These are phyloP conservation scores for Candida awuae DNA, from an alignment of 805 yeast genomes.

Conservation along the genomic window DNA sequence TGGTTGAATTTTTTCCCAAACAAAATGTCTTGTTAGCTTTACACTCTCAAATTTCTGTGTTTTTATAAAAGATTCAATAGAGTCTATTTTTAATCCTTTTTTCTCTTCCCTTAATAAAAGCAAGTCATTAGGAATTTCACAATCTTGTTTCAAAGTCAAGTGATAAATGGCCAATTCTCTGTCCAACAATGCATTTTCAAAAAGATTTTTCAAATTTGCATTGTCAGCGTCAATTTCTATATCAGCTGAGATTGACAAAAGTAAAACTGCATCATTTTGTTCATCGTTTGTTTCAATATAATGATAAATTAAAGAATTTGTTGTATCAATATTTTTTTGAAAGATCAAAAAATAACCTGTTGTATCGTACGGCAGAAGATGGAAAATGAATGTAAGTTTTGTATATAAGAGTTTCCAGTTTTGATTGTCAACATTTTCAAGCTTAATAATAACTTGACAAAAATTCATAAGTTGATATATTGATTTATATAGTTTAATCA, in stretches of 20 bases:
- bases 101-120: not conserved
- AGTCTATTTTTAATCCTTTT: not conserved
- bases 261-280: not conserved
- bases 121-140: slow-evolving; percentile 15
- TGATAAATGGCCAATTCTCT: slow-evolving; percentile 7
- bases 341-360: not conserved
- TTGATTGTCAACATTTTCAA: not conserved
- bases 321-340: not conserved
- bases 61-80: not conserved
- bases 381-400: not conserved
- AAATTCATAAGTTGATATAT: not conserved
- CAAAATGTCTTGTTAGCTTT: not conserved
- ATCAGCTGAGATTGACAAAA: slow-evolving; percentile 1
- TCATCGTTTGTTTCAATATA: slow-evolving; percentile 3
- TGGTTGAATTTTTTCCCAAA: not conserved
- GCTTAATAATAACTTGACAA: not conserved
- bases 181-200: slow-evolving; percentile 23
- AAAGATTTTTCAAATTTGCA: slow-evolving; percentile 26
- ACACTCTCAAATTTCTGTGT: not conserved
- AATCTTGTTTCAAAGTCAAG: slow-evolving; percentile 16
- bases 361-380: slow-evolving; percentile 3
- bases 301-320: slow-evolving; percentile 1
- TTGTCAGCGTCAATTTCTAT: not conserved
- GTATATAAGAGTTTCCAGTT: not conserved
- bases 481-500: not conserved